phyloP scores from a whole-genome alignment of 345 rosid genomes.

The Eucalyptus leucophloia region DNA sequence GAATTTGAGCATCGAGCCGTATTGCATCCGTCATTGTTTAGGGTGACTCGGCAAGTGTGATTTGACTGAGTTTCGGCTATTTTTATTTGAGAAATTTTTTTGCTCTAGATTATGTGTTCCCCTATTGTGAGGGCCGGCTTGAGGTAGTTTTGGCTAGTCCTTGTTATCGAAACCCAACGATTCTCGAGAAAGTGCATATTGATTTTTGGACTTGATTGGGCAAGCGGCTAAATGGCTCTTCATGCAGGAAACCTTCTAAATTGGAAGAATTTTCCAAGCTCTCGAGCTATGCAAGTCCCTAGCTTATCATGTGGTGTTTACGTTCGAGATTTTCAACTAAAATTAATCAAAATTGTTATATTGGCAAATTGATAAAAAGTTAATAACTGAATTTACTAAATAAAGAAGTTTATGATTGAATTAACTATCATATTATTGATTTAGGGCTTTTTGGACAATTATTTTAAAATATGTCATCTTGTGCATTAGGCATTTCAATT shows the following conservation, averaged over 20 bases:
- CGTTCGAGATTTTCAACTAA: no score
- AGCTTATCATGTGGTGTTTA: neutral
- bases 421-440: accelerated
- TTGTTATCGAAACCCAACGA: neutral
- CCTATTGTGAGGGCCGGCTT: neutral
- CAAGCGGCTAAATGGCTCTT: neutral
- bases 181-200: neutral
- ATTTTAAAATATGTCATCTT: neutral
- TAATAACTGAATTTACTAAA: neutral
- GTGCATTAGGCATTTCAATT: neutral
- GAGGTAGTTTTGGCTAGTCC: neutral
- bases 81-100: neutral
- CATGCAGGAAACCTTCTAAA: neutral
- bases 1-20: no score
- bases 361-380: neutral
- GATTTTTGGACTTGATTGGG: neutral
- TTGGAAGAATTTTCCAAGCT: neutral
- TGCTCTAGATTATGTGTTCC: neutral
- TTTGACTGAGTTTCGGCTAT: accelerated
- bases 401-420: neutral
- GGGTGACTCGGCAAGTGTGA: neutral
- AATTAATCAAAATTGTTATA: neutral
- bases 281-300: neutral
- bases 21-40: neutral
- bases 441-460: neutral